These are phyloP conservation scores for Blastomyces parvus DNA, from an alignment of 2,329 filamentous ascomycete genomes.

Conservation along the genomic window DNA sequence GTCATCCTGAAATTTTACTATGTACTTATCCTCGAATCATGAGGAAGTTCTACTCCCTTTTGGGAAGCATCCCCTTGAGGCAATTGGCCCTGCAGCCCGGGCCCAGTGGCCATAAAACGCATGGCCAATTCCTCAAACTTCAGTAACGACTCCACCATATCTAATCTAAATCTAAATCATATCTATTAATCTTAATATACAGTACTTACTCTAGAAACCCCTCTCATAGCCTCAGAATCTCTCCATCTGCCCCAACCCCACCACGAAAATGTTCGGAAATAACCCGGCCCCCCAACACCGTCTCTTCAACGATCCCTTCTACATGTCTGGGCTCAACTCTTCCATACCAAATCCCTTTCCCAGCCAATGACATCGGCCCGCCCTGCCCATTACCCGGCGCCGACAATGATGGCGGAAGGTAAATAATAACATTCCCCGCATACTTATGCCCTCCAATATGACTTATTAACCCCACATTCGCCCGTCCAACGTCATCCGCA, in stretches of 20 bases:
- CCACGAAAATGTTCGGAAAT: conserved; percentile 73
- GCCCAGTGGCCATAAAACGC: neutral
- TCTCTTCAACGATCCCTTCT: conserved; percentile 80
- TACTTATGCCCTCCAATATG: conserved; percentile 96
- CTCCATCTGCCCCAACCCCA: conserved; percentile 68
- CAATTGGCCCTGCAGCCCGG: neutral
- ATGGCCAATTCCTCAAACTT: neutral
- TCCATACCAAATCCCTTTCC: conserved; percentile 67
- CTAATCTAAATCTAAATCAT: neutral
- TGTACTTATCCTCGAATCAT: neutral
- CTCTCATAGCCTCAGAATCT: conserved; percentile 52
- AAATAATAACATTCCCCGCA: conserved; percentile 85
- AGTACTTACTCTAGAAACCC: neutral
- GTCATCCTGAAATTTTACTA: neutral
- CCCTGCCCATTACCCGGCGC: neutral
- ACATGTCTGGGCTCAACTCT: conserved; percentile 75
- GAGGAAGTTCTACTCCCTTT: neutral
- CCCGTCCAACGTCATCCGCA: conserved; percentile 26
- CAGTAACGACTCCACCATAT: neutral
- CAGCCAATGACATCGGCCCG: conserved; percentile 27
- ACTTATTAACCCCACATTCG: conserved; percentile 48
- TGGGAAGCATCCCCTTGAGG: neutral
- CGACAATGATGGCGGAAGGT: conserved; percentile 39
- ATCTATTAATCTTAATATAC: neutral
- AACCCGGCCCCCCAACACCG: conserved; percentile 77